phyloP scores from a whole-genome alignment of 352 stramenopile species.

The Pythium aquatile region DNA sequence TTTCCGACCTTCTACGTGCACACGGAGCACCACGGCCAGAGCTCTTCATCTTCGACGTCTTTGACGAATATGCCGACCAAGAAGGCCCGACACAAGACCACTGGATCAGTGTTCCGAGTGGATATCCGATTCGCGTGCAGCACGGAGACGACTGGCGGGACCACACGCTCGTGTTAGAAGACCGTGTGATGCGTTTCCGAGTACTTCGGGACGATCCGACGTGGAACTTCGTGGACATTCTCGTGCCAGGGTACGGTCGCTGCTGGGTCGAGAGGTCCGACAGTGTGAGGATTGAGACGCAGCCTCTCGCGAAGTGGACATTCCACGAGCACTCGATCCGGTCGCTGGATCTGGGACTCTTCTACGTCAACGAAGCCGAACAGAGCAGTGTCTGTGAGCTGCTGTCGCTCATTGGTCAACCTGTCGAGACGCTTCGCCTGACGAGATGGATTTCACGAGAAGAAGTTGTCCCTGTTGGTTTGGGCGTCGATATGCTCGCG shows the following conservation, averaged over 20 bases:
- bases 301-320: background rate
- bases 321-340: constrained; percentile 2
- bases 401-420: background rate
- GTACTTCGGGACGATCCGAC: constrained; percentile 12
- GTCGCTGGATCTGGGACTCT: background rate
- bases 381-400: background rate
- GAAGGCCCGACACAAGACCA: background rate
- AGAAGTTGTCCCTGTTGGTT: background rate
- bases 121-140: background rate
- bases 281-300: background rate
- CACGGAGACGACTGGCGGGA: background rate
- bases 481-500: background rate
- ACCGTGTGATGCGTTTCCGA: background rate
- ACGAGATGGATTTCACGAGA: background rate
- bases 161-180: constrained; percentile 1
- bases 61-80: background rate
- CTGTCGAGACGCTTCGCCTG: background rate
- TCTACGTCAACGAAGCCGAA: background rate
- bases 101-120: constrained; percentile 4
- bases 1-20: background rate
- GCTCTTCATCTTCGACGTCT: background rate
- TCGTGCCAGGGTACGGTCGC: constrained; percentile 9
- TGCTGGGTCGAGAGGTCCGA: constrained; percentile 9
- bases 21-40: background rate
- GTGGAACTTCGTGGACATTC: constrained; percentile 4